Conservation (phyloP, 495 filamentous ascomycete genomes). For the Aspergillus heteromorphus region DNA sequence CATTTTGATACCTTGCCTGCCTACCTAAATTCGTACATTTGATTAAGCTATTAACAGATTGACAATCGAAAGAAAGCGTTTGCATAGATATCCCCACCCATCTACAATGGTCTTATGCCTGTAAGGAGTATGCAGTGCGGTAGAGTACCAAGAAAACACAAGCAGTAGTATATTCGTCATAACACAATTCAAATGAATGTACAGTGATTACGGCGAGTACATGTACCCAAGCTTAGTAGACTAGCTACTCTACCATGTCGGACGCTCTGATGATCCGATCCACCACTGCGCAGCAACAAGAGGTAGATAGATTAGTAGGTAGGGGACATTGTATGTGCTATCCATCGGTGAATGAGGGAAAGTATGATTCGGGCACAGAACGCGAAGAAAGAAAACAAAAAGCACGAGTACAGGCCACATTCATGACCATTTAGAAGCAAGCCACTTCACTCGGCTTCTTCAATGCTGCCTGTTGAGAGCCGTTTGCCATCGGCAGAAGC, state of each 20-base stretch:
- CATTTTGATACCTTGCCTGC: no score
- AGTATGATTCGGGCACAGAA: background rate
- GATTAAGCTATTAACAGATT: no score
- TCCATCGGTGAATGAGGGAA: background rate
- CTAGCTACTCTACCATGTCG: background rate
- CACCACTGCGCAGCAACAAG: background rate
- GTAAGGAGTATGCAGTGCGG: background rate
- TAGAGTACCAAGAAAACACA: background rate
- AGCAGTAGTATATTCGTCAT: background rate
- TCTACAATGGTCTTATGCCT: no score
- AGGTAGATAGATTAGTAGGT: background rate
- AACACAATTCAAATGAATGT: constrained; percentile 2
- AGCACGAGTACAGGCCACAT: background rate
- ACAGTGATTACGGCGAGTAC: background rate
- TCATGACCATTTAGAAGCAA: background rate
- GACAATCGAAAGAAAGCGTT: no score
- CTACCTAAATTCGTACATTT: no score
- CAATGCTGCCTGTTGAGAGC: constrained; percentile 21
- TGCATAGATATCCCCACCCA: no score
- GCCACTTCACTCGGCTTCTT: background rate
- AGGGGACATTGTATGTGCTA: background rate
- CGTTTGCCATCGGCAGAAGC: constrained; percentile 31
- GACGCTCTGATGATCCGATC: no score
- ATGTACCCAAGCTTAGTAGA: background rate
- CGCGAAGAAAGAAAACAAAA: background rate